phyloP scores from a whole-genome alignment of 192 early-diverging fungal genomes.

The Funneliformis mosseae region DNA sequence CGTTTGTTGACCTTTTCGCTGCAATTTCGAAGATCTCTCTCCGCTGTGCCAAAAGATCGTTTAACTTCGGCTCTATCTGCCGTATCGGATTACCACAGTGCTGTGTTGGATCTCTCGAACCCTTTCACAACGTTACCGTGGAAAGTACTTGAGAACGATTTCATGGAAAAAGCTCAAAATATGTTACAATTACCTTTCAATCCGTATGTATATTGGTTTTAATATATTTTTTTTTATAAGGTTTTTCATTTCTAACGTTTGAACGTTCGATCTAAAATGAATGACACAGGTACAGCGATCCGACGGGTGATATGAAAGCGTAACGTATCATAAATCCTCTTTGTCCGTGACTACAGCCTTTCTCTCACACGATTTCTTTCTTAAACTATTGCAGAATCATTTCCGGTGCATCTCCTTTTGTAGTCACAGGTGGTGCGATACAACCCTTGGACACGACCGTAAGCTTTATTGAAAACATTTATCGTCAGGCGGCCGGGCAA shows the following conservation, averaged over 20 bases:
- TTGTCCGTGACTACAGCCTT: neutral
- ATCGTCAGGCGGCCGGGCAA: constrained; percentile 21
- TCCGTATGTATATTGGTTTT: constrained; percentile 1
- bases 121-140: constrained; percentile 17
- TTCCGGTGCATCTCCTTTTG: neutral
- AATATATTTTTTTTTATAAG: neutral
- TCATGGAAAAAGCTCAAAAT: neutral
- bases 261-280: neutral
- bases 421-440: constrained; percentile 1
- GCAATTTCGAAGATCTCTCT: constrained; percentile 19
- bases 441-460: constrained; percentile 1
- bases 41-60: constrained; percentile 1
- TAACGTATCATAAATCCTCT: neutral
- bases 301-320: constrained; percentile 20
- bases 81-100: constrained; percentile 17
- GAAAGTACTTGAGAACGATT: neutral
- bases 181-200: constrained; percentile 2
- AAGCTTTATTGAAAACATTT: constrained; percentile 14
- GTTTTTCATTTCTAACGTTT: neutral
- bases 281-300: neutral
- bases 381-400: neutral
- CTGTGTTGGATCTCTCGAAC: neutral
- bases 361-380: neutral
- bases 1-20: constrained; percentile 6
- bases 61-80: constrained; percentile 2